Conservation (phyloP, 495 filamentous ascomycete genomes). For the Lentithecium fluviatile region DNA sequence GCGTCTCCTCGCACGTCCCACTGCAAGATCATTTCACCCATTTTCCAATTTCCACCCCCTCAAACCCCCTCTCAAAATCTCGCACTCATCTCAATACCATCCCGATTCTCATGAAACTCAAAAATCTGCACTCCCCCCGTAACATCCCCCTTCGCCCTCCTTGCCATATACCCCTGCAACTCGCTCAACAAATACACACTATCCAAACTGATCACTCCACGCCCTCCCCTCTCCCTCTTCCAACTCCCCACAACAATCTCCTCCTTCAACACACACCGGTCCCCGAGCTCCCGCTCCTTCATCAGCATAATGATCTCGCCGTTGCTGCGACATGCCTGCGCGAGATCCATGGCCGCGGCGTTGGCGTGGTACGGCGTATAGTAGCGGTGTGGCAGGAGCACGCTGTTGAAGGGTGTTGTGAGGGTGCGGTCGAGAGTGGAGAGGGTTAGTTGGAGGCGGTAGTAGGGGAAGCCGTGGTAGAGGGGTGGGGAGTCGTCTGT, state of each 20-base stretch:
- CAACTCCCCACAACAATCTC: neutral
- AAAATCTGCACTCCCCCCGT: neutral
- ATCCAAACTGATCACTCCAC: neutral
- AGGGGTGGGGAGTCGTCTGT: too few species aligned
- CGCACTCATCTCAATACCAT: too few species aligned
- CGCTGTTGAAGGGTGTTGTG: neutral
- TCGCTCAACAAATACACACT: conserved; percentile 30
- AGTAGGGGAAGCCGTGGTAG: too few species aligned
- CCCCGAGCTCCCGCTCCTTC: neutral
- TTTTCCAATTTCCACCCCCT: neutral
- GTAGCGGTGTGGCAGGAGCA: neutral
- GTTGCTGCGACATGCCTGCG: neutral
- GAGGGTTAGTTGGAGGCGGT: too few species aligned
- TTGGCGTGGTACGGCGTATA: neutral
- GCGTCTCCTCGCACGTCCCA: too few species aligned
- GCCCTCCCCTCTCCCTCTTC: neutral
- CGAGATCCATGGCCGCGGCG: neutral
- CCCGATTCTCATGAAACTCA: too few species aligned
- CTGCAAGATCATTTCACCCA: too few species aligned
- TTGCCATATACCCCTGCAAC: neutral
- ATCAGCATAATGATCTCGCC: neutral
- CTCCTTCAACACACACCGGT: neutral
- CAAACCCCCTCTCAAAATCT: neutral
- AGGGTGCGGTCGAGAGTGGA: too few species aligned
- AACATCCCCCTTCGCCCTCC: neutral